Evolutionary conservation across 208 protist genomes (phyloP).

Genomic region (Balamuthia mandrillaris): DNA sequence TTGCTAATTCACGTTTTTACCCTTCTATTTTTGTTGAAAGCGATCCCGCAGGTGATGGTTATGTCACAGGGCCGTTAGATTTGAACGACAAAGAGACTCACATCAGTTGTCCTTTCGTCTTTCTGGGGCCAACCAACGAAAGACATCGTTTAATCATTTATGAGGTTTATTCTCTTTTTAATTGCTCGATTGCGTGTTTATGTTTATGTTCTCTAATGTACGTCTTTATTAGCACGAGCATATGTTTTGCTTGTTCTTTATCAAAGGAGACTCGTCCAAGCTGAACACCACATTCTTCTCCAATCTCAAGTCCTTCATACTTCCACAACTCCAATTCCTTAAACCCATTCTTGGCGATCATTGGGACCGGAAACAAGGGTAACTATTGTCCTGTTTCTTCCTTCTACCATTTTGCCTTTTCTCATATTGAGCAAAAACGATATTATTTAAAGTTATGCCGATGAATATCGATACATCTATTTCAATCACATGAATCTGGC

Average conservation of each 20-base stretch:
- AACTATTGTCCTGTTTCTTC: neutral
- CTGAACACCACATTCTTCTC: neutral
- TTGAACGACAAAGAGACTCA: too few relatives aligned
- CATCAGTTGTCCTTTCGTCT: too few relatives aligned
- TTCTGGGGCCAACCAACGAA: too few relatives aligned
- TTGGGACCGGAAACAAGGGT: conserved; percentile 42
- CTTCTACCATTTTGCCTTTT: too few relatives aligned
- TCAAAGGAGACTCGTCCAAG: neutral
- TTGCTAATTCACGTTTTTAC: too few relatives aligned
- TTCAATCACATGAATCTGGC: conserved; percentile 74
- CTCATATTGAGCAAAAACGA: neutral
- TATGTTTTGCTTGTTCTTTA: conserved; percentile 42
- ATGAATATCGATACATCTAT: conserved; percentile 63
- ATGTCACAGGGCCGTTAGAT: too few relatives aligned
- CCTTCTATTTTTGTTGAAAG: too few relatives aligned
- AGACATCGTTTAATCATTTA: too few relatives aligned
- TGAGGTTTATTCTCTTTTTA: too few relatives aligned
- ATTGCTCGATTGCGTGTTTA: too few relatives aligned
- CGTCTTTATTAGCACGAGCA: conserved; percentile 1
- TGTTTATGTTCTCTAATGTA: neutral
- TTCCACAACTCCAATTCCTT: conserved; percentile 47
- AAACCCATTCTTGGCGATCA: conserved; percentile 19
- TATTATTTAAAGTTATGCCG: neutral
- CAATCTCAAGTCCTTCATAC: neutral
- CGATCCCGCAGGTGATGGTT: too few relatives aligned